These are phyloP conservation scores for Eucalyptus leucophloia DNA, from an alignment of 345 rosid genomes.

Conservation along the genomic window DNA sequence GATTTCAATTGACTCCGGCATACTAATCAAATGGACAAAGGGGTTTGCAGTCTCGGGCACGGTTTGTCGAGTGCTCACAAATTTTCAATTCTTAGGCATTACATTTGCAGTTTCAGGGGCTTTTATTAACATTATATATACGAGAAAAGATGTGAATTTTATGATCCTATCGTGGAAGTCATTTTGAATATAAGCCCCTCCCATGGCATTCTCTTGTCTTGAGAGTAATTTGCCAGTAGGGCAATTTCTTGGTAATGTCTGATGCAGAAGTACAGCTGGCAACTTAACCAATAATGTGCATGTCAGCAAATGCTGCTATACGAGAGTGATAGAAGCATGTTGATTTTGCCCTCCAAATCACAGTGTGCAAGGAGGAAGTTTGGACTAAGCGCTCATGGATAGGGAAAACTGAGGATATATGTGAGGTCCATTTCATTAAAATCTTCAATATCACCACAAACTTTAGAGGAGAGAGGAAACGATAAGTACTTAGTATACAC, in stretches of 20 bases:
- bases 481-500: not conserved
- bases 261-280: not conserved
- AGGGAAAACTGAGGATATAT: not conserved
- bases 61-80: constrained; percentile 17
- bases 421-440: not conserved
- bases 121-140: not conserved
- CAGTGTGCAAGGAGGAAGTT: not conserved
- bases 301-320: not conserved
- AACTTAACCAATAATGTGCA: not conserved
- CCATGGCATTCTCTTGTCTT: not conserved
- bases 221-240: not conserved
- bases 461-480: not conserved
- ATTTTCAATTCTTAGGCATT: not conserved
- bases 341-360: not conserved
- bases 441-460: not conserved
- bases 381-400: not conserved
- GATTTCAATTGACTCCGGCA: constrained; percentile 67
- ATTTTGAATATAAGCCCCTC: not conserved
- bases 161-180: not conserved
- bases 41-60: constrained; percentile 83
- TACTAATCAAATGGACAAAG: constrained; percentile 78
- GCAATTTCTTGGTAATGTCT: not conserved
- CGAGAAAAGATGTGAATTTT: not conserved
- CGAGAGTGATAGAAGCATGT: not conserved
- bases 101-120: not conserved